Percentiles rank a stretch among this genome's conserved stretches.
Conservation (phyloP, 2,329 filamentous ascomycete genomes). For the Cercospora zeae-maydis region DNA sequence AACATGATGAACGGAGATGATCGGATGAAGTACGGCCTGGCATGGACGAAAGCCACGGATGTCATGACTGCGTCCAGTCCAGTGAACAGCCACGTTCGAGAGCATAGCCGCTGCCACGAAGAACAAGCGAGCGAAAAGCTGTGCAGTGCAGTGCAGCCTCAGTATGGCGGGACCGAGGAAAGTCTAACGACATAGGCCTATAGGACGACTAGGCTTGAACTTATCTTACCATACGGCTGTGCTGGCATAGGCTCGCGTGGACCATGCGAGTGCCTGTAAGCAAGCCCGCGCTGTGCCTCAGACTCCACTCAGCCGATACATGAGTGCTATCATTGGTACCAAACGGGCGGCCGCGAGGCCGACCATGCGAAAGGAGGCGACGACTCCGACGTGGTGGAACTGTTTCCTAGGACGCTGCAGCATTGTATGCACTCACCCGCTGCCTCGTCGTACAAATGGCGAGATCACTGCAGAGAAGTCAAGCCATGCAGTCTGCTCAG, state of each 20-base stretch:
- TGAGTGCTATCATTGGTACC: conserved; percentile 12
- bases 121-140: conserved; percentile 6
- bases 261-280: conserved; percentile 3
- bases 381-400: neutral
- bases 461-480: neutral
- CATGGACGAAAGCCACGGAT: neutral
- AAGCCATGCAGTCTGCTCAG: neutral
- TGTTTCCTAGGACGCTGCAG: neutral
- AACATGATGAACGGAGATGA: neutral
- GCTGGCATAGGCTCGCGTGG: conserved; percentile 9
- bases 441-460: neutral
- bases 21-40: neutral
- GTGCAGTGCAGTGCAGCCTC: conserved; percentile 2
- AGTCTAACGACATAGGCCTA: conserved; percentile 1
- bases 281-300: conserved; percentile 2
- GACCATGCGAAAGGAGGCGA: neutral
- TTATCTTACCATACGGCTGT: conserved; percentile 12
- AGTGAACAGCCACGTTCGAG: conserved; percentile 6
- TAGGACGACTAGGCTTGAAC: neutral
- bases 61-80: conserved; percentile 1
- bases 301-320: neutral
- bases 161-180: neutral
- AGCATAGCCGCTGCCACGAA: conserved; percentile 3
- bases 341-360: neutral
- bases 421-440: neutral